Conservation (phyloP, 2,329 filamentous ascomycete genomes). For the Coniochaeta hoffmannii region DNA sequence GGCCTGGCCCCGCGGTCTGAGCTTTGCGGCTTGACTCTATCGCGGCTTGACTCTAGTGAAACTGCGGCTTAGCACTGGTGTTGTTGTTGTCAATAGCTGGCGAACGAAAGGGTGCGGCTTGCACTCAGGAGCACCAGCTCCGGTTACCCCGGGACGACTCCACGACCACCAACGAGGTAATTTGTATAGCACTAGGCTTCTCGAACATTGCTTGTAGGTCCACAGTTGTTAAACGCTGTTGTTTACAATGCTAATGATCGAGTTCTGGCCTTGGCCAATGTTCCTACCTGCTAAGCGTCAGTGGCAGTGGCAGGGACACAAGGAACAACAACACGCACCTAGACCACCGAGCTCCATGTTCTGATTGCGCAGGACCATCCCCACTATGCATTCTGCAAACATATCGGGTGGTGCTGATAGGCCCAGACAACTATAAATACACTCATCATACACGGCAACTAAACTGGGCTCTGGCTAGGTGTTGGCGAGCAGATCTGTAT, state of each 20-base stretch:
- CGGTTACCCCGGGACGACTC: background rate
- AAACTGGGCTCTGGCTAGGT: background rate
- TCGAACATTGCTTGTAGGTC: background rate
- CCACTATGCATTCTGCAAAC: background rate
- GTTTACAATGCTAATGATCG: background rate
- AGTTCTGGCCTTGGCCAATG: background rate
- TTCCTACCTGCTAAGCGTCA: background rate
- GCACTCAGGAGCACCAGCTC: background rate
- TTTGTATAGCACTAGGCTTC: background rate
- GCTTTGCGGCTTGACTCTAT: background rate
- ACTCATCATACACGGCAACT: background rate
- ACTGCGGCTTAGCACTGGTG: background rate
- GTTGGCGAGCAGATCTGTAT: background rate
- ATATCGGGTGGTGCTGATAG: background rate
- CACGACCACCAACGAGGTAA: background rate
- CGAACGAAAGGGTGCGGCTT: background rate
- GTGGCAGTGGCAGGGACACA: background rate
- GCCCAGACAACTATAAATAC: background rate
- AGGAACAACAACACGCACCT: background rate
- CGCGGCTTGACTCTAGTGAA: background rate
- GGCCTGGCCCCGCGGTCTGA: too few species aligned
- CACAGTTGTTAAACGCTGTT: background rate
- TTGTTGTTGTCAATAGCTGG: background rate
- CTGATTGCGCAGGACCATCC: too few species aligned
- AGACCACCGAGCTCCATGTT: background rate